Conservation (phyloP, 2,329 filamentous ascomycete species). For the Pezicula carpinea region DNA sequence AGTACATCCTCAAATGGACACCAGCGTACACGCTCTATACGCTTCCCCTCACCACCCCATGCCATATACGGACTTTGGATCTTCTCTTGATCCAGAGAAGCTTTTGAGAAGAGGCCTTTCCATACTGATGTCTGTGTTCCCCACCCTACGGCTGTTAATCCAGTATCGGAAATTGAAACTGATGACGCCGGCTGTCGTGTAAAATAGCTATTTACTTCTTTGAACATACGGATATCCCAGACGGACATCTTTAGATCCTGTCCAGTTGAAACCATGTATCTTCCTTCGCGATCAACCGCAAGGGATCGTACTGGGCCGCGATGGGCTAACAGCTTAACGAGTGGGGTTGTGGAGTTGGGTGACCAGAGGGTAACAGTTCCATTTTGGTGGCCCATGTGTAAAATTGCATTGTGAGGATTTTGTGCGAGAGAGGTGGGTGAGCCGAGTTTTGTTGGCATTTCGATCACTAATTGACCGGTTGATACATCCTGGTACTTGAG, state of each 20-base stretch:
- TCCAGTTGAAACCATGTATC: conserved; percentile 92
- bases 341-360: conserved; percentile 77
- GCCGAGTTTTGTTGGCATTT: conserved; percentile 80
- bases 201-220: conserved; percentile 85
- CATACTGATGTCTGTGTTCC: conserved; percentile 86
- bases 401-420: conserved; percentile 87
- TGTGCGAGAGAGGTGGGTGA: conserved; percentile 79
- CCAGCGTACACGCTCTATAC: conserved; percentile 79
- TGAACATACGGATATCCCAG: conserved; percentile 94
- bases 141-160: conserved; percentile 85
- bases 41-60: conserved; percentile 82
- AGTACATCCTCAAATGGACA: conserved; percentile 94
- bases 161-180: conserved; percentile 82
- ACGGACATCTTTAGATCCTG: conserved; percentile 90
- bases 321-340: conserved; percentile 90
- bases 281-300: conserved; percentile 81
- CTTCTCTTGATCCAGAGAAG: conserved; percentile 66
- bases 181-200: conserved; percentile 78
- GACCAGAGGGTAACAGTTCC: conserved; percentile 95
- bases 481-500: conserved; percentile 95
- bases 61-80: conserved; percentile 86
- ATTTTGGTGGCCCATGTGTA: conserved; percentile 92
- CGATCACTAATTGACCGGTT: conserved; percentile 82
- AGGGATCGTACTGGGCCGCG: conserved; percentile 81
- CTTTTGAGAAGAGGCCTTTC: conserved; percentile 82